These are phyloP conservation scores for Lepidium aucheri DNA, from an alignment of 345 rosid genomes.

Conservation along the genomic window DNA sequence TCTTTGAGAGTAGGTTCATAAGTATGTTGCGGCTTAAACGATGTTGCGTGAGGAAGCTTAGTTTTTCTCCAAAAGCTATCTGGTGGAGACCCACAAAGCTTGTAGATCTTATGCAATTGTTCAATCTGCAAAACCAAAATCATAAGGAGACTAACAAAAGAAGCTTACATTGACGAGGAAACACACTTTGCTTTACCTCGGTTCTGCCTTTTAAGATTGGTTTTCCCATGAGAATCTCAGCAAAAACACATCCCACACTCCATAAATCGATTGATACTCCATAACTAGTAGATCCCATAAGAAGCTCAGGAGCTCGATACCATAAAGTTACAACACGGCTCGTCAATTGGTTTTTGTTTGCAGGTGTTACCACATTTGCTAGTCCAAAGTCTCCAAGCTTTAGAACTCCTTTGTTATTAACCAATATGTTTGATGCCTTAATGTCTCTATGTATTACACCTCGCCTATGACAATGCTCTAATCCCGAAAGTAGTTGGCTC, in stretches of 20 bases:
- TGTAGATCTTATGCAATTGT: constrained; percentile 70
- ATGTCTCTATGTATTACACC: constrained; percentile 75
- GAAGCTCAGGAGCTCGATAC: constrained; percentile 84
- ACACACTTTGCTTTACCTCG: constrained; percentile 32
- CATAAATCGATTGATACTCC: constrained; percentile 62
- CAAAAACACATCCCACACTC: constrained; percentile 80
- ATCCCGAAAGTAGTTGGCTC: constrained; percentile 57
- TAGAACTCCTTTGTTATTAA: constrained; percentile 57
- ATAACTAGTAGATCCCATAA: constrained; percentile 73
- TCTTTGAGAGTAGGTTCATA: constrained; percentile 49
- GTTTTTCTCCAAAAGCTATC: constrained; percentile 56
- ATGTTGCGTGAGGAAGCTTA: constrained; percentile 48
- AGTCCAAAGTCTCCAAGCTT: constrained; percentile 73
- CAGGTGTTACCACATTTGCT: constrained; percentile 45
- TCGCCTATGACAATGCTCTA: constrained; percentile 67
- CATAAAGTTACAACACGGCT: constrained; percentile 80
- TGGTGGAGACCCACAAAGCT: constrained; percentile 68
- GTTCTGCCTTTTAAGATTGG: constrained; percentile 79
- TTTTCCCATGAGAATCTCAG: constrained; percentile 52
- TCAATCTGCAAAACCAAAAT: constrained; percentile 41
- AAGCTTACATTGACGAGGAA: neutral
- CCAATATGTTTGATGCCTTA: constrained; percentile 61
- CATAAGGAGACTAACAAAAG: neutral
- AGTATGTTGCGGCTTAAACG: constrained; percentile 51
- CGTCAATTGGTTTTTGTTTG: constrained; percentile 47